phyloP scores from a whole-genome alignment of 2,329 filamentous ascomycete species.

The Lecanicillium sp. region DNA sequence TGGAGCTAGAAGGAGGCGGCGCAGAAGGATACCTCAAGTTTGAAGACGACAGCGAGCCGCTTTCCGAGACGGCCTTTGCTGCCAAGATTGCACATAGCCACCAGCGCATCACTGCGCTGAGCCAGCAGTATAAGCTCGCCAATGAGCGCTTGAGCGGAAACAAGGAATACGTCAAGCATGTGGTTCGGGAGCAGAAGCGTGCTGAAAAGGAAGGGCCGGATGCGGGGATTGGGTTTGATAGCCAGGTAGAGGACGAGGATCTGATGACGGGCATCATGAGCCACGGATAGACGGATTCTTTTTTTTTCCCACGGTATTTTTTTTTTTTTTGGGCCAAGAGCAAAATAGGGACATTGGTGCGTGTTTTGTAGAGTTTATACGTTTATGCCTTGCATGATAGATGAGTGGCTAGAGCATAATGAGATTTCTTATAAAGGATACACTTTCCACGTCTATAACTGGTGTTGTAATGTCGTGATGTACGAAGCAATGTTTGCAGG shows the following conservation, averaged over 20 bases:
- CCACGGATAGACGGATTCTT: conserved; percentile 6
- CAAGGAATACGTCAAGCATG: conserved; percentile 45
- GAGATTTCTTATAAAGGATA: conserved; percentile 1
- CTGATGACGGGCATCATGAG: conserved; percentile 42
- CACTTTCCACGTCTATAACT: too few relatives aligned
- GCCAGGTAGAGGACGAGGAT: conserved; percentile 50
- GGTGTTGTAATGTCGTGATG: too few relatives aligned
- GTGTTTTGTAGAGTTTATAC: too few relatives aligned
- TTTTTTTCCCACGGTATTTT: not conserved
- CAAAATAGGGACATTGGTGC: not conserved
- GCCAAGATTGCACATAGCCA: conserved; percentile 33
- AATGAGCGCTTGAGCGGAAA: conserved; percentile 46
- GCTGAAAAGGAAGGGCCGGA: conserved; percentile 33
- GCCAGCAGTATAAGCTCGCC: conserved; percentile 39
- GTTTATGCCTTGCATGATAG: not conserved
- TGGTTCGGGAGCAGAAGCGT: conserved; percentile 37
- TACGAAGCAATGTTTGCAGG: too few relatives aligned
- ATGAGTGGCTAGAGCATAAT: conserved; percentile 3
- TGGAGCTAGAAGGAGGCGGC: conserved; percentile 37
- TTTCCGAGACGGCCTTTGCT: conserved; percentile 44
- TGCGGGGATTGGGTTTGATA: conserved; percentile 32
- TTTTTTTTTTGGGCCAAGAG: not conserved
- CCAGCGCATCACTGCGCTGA: conserved; percentile 34
- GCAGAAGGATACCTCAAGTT: conserved; percentile 43
- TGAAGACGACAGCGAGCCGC: conserved; percentile 27